Conservation (phyloP, 208 protist genomes). For the Crithidia fasciculata region DNA sequence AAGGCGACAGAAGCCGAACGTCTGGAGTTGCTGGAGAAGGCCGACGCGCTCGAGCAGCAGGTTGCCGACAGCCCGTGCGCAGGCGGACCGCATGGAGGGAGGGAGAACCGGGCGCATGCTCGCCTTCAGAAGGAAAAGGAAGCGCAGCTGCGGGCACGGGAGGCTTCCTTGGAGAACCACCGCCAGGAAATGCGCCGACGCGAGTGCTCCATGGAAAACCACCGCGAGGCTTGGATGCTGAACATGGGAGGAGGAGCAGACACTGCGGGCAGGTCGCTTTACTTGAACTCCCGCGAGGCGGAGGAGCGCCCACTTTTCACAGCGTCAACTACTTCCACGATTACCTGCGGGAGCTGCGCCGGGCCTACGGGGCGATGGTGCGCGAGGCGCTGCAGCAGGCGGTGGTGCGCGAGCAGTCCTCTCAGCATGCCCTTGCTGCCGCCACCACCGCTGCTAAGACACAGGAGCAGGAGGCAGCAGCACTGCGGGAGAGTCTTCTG, state of each 20-base stretch:
- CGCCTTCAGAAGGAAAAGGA: conserved; percentile 32
- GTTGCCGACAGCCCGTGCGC: conserved; percentile 28
- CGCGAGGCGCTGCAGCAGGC: not conserved
- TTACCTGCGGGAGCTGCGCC: conserved; percentile 3
- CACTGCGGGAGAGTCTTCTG: not conserved
- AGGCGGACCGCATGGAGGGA: conserved; percentile 35
- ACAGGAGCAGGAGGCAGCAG: not conserved
- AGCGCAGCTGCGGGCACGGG: conserved; percentile 28
- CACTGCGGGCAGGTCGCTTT: conserved; percentile 10
- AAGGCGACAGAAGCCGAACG: conserved; percentile 54
- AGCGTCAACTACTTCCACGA: conserved; percentile 9
- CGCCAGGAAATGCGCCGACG: conserved; percentile 8
- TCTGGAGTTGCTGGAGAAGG: conserved; percentile 23
- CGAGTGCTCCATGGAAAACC: conserved; percentile 28
- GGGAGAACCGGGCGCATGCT: conserved; percentile 26
- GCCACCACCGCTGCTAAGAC: not conserved
- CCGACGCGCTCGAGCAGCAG: conserved; percentile 28
- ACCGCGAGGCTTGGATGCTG: conserved; percentile 14
- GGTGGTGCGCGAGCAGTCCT: not conserved
- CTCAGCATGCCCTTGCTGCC: not conserved
- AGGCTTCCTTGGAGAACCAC: conserved; percentile 11
- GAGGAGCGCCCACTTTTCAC: conserved; percentile 15
- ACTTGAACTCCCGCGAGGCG: conserved; percentile 24
- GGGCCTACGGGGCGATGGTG: conserved; percentile 6
- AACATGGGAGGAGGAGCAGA: conserved; percentile 13